Percentiles rank a stretch among this genome's conserved stretches.
These are phyloP conservation scores for Xylaria grammica DNA, from an alignment of 495 filamentous ascomycete genomes.

Conservation along the genomic window DNA sequence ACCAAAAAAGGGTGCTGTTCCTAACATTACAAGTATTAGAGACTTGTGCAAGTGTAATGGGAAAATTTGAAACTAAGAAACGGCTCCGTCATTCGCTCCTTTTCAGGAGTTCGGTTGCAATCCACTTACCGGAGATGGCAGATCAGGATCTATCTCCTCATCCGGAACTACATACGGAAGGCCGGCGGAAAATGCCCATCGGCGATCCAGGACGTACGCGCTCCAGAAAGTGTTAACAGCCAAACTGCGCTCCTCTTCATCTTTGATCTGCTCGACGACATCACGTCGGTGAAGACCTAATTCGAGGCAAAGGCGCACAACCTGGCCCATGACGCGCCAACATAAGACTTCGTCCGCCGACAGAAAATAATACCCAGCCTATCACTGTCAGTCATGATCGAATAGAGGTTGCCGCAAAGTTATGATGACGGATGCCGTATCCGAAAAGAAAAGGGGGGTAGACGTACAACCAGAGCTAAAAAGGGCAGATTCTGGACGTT, in stretches of 20 bases:
- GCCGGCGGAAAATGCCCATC: constrained; percentile 83
- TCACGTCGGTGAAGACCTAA: constrained; percentile 79
- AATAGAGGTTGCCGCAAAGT: not conserved
- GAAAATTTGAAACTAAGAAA: not conserved
- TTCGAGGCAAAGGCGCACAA: constrained; percentile 77
- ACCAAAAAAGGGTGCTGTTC: constrained; percentile 72
- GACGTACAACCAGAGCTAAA: constrained; percentile 62
- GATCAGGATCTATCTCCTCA: constrained; percentile 77
- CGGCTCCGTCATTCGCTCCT: not conserved
- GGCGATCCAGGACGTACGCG: constrained; percentile 76
- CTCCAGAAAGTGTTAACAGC: constrained; percentile 79
- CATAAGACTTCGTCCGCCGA: constrained; percentile 79
- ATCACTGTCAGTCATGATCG: constrained; percentile 29
- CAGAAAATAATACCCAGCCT: constrained; percentile 83
- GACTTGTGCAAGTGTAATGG: not conserved
- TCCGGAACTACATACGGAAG: constrained; percentile 83
- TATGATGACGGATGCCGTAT: not conserved
- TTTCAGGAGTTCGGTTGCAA: not conserved
- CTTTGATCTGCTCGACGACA: constrained; percentile 67
- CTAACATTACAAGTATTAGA: constrained; percentile 46
- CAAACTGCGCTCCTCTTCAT: constrained; percentile 65
- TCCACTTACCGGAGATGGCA: constrained; percentile 74
- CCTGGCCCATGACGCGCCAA: constrained; percentile 79
- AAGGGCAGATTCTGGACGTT: constrained; percentile 75
- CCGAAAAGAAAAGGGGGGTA: not conserved